These are phyloP conservation scores for Coccinonectria pachysandricola DNA, from an alignment of 2,329 filamentous ascomycete genomes.

Conservation along the genomic window DNA sequence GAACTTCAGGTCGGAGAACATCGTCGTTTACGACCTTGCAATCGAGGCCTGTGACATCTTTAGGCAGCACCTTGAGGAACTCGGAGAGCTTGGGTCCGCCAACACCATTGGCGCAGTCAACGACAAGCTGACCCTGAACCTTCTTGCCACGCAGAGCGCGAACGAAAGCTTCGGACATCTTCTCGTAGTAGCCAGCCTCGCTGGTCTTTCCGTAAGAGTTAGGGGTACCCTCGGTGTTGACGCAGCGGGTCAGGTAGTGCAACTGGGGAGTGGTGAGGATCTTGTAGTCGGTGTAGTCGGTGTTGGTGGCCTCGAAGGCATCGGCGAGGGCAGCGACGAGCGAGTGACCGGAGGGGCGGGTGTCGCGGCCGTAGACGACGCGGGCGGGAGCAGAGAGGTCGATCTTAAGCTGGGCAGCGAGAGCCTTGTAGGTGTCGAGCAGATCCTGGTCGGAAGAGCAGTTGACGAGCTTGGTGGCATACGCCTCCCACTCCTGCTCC, in stretches of 20 bases:
- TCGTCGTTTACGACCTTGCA: constrained; percentile 89
- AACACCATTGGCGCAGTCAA: constrained; percentile 95
- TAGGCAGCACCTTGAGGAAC: constrained; percentile 71
- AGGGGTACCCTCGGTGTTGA: constrained; percentile 83
- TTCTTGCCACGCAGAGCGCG: constrained; percentile 70
- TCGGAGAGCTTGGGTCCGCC: constrained; percentile 84
- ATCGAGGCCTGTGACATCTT: constrained; percentile 59
- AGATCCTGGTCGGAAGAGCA: constrained; percentile 65
- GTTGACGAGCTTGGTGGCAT: constrained; percentile 86
- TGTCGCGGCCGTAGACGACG: constrained; percentile 87
- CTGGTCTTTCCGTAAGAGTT: constrained; percentile 82
- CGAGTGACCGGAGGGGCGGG: constrained; percentile 78
- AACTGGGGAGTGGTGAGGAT: constrained; percentile 94
- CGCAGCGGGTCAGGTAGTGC: constrained; percentile 89
- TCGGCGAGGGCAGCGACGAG: constrained; percentile 71
- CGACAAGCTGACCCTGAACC: constrained; percentile 62
- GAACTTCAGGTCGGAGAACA: constrained; percentile 74
- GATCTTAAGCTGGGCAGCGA: constrained; percentile 67
- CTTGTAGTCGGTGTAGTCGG: constrained; percentile 74
- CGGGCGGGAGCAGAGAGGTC: constrained; percentile 60
- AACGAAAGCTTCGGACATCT: constrained; percentile 76
- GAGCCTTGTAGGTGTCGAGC: constrained; percentile 62
- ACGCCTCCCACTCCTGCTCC: constrained; percentile 86
- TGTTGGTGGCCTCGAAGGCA: constrained; percentile 65
- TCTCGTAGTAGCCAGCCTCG: constrained; percentile 90